phyloP scores from a whole-genome alignment of 2,329 filamentous ascomycete genomes.

The Fusarium redolens region DNA sequence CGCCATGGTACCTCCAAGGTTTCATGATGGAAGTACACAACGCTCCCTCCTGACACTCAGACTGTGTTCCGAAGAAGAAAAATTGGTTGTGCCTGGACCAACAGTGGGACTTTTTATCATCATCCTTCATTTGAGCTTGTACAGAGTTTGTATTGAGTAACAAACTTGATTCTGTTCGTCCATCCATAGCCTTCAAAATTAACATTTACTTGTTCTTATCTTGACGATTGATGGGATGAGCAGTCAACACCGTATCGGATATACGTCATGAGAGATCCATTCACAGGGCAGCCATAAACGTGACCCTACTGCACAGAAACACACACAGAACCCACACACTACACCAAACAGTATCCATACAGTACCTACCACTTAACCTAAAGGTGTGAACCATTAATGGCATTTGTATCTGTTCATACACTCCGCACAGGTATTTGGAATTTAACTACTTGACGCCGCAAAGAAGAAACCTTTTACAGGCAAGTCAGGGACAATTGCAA shows the following conservation, averaged over 20 bases:
- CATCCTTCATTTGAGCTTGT: background rate
- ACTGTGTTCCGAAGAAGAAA: conserved; percentile 12
- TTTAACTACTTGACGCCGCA: background rate
- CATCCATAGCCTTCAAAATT: background rate
- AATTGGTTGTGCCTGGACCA: conserved; percentile 14
- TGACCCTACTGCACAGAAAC: conserved; percentile 33
- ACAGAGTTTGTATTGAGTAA: background rate
- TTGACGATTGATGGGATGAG: background rate
- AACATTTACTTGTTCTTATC: background rate
- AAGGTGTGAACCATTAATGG: background rate
- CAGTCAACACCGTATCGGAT: conserved; percentile 7
- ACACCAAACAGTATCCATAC: conserved; percentile 7
- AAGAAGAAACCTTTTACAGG: conserved; percentile 1
- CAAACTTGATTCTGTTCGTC: background rate
- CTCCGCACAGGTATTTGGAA: background rate
- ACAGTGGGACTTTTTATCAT: background rate
- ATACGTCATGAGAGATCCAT: conserved; percentile 35
- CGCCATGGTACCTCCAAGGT: conserved; percentile 4
- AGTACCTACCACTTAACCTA: background rate
- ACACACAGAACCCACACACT: conserved; percentile 7
- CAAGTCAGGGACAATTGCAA: conserved; percentile 30
- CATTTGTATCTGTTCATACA: background rate
- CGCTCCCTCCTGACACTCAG: conserved; percentile 1
- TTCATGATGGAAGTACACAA: conserved; percentile 12
- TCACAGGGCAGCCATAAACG: conserved; percentile 20